A percentile compares a stretch with the other conserved stretches of the same genome.
phyloP scores from a whole-genome alignment of 306 rosid species.

The Sphenostylis stenocarpa region DNA sequence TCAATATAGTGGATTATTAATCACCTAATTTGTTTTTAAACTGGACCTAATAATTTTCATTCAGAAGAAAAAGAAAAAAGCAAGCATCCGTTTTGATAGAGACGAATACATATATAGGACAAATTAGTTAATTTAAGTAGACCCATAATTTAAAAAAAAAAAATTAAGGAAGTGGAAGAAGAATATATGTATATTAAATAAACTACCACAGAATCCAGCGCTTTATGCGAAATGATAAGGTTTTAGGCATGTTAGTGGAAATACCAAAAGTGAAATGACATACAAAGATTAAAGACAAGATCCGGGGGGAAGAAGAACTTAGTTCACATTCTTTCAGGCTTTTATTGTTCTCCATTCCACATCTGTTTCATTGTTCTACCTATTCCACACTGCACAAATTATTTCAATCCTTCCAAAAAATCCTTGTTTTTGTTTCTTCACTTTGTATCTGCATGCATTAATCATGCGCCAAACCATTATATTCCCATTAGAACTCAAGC shows the following conservation, averaged over 20 bases:
- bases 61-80: neutral
- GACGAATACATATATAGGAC: neutral
- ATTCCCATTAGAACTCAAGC: constrained; percentile 9
- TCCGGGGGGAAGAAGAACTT: constrained; percentile 41
- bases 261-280: constrained; percentile 39
- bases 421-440: neutral
- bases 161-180: constrained; percentile 33
- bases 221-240: constrained; percentile 46
- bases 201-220: constrained; percentile 32
- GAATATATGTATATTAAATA: constrained; percentile 31
- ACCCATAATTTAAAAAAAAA: neutral
- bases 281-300: constrained; percentile 37
- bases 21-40: constrained; percentile 5
- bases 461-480: neutral
- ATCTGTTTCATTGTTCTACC: constrained; percentile 32
- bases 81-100: neutral
- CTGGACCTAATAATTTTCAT: neutral
- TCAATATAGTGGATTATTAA: neutral
- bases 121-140: neutral
- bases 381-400: constrained; percentile 20
- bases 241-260: constrained; percentile 35
- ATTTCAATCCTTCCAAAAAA: neutral
- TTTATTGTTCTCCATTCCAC: constrained; percentile 38
- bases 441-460: constrained; percentile 14
- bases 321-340: constrained; percentile 43